Evolutionary conservation across 225 moss, liverwort and hornwort genomes (phyloP), one percentile per base, ranked within the genome.

Genomic region (Ulota crispa): DNA sequence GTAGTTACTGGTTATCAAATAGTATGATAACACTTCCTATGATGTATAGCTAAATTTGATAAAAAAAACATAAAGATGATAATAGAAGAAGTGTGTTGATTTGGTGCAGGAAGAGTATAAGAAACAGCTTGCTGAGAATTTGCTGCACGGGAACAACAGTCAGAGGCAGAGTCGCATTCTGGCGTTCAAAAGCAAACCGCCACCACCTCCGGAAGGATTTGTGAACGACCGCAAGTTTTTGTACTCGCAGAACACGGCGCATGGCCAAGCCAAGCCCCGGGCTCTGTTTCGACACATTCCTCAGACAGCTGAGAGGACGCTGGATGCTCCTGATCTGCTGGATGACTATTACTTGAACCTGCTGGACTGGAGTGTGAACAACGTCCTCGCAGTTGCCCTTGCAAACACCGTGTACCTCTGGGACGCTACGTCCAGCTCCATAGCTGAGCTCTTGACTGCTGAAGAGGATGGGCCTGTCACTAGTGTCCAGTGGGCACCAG

Each of bases 321-420:
- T 99, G 9, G 98, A 99, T 43, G 98, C 98, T 37, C 98, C 98
- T 3, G 98, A 99, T 64, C 94, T 99, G 41, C 90, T 99, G 3
- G 98, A 99, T 57, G 98, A 99, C 80, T 99, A 99, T 26, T 99
- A 99, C 80, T 84, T 99, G 20, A 99, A 99, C 56, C 77, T 99
- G 55, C 45, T 99, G 76, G 98, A 99, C 81, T 99, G 98, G 98
- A 99, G 95, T 70, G 84, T 86, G 3, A 92, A 87, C 21, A 99
- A 99, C 24, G 90, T 99, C 15, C 92, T 99, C 3, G 98, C 94
- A 1, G 92, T 99, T 8, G 98, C 98, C 5, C 92, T 95, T 18
- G 98, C 95, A 0, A 93, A 81, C 39, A 95, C 98, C 3, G 95
- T 99, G 18, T 99, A 99, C 39, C 88, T 99, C 6, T 99, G 98